Evolutionary conservation across 208 protist genomes (phyloP), one percentile per base, ranked within the genome.

Genomic region (Leishmania braziliensis): DNA sequence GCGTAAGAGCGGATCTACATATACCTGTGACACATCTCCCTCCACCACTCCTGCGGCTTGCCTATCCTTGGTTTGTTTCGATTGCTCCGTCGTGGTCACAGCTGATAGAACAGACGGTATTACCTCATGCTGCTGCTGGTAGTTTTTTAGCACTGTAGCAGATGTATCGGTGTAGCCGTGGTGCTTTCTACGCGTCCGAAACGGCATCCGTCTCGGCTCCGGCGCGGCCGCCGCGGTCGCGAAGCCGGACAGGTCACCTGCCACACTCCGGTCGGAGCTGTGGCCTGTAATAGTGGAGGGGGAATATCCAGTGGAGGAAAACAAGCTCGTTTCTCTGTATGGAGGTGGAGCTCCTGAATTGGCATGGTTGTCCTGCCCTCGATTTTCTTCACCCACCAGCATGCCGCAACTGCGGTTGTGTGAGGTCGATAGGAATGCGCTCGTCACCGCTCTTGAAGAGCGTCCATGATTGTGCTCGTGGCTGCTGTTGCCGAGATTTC

Each of bases 1-100:
- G 16, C 54, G 51, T 65, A 82, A 60, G 16, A 85, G 77, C 33
- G 82, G 77, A 51, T 85, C 82, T 10, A 85, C 82, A 73, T 85
- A 82, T 46, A 85, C 77, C 54, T 71, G 77, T 33, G 77, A 63
- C 77, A 73, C 82, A 6, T 78, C 82, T 0, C 10, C 70, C 58
- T 66, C 43, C 33, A 46, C 18, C 29, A 39, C 68, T n/a, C 18
- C 60, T 16, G 4, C 3, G 14, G 26, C 14, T 26, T 46, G 36
- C 72, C 20, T 62, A 33, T 16, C 72, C 53, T 73, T 54, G 2
- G 69, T 12, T 33, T 26, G 23, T 51, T 8, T 51, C 69, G 26
- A 10, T 73, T 9, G 26, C 20, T 43, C 69, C 10, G 1, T 5
- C 12, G 69, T 20, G 6, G 69, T 73, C 26, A 9, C 3, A 53